Percentiles rank a stretch among this genome's conserved stretches.
These are phyloP conservation scores for Penicillium sp. DNA, from an alignment of 2,329 filamentous ascomycete species.

Conservation along the genomic window DNA sequence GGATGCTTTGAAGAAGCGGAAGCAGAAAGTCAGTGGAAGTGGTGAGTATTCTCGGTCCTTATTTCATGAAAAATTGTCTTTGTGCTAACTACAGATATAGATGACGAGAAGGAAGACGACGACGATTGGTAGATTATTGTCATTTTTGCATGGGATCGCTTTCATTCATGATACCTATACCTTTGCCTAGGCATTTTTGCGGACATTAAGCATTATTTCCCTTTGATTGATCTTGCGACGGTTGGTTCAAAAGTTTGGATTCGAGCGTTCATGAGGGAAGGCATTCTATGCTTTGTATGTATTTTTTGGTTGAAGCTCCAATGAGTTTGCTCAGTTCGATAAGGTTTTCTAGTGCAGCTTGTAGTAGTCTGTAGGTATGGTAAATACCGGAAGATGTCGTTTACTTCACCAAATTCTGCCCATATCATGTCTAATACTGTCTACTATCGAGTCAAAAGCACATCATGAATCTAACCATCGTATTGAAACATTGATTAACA, in stretches of 20 bases:
- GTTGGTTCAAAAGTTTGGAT: not conserved
- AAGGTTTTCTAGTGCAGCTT: not conserved
- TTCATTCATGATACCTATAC: conserved; percentile 20
- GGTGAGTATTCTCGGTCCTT: conserved; percentile 63
- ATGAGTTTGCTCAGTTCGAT: not conserved
- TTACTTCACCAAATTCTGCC: too few relatives aligned
- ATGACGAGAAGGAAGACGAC: conserved; percentile 49
- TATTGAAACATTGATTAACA: not conserved
- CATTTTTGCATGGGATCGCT: conserved; percentile 2
- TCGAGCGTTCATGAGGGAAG: not conserved
- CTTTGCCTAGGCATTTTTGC: conserved; percentile 5
- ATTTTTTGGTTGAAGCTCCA: not conserved
- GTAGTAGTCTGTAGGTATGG: too few relatives aligned
- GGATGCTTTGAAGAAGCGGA: conserved; percentile 75
- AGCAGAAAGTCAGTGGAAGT: conserved; percentile 91
- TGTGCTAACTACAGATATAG: conserved; percentile 32
- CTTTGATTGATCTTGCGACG: not conserved
- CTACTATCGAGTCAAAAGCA: too few relatives aligned
- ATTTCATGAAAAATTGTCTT: not conserved
- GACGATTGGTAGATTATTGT: conserved; percentile 43
- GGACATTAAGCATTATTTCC: not conserved
- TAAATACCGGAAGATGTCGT: too few relatives aligned
- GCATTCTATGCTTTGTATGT: not conserved
- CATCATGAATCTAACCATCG: too few relatives aligned
- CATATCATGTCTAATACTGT: too few relatives aligned